Evolutionary conservation across 257 asterid genomes (phyloP).

Genomic region (Osmanthus fragrans): DNA sequence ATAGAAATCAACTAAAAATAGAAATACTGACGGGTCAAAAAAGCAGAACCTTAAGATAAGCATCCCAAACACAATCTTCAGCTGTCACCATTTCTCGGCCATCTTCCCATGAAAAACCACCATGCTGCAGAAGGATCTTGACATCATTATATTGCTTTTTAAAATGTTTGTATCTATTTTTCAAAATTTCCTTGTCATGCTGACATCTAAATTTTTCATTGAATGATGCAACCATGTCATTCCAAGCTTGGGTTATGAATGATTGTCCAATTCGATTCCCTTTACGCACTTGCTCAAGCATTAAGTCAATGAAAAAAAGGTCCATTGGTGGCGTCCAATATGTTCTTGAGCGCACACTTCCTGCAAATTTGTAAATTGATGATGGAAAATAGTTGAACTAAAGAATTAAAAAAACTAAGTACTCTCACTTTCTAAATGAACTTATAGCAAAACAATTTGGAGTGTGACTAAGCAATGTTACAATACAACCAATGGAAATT

Average conservation of each 20-base stretch:
- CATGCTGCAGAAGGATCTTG: slow-evolving; percentile 28
- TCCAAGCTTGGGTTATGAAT: slow-evolving; percentile 48
- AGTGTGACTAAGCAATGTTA: neutral
- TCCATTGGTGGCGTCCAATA: slow-evolving; percentile 53
- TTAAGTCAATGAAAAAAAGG: slow-evolving; percentile 35
- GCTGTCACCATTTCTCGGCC: slow-evolving; percentile 43
- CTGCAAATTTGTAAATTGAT: slow-evolving; percentile 27
- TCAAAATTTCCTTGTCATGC: slow-evolving; percentile 40
- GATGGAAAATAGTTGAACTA: neutral
- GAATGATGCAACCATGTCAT: slow-evolving; percentile 38
- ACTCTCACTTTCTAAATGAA: neutral
- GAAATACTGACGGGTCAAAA: neutral
- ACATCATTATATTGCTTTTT: slow-evolving; percentile 48
- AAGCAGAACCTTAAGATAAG: slow-evolving; percentile 33
- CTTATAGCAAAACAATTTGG: neutral
- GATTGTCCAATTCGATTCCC: slow-evolving; percentile 42
- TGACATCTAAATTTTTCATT: slow-evolving; percentile 36
- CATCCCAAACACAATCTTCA: slow-evolving; percentile 48
- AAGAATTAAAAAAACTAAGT: neutral
- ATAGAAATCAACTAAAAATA: neutral
- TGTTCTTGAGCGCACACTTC: slow-evolving; percentile 40
- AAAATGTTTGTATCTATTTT: slow-evolving; percentile 46
- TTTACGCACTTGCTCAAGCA: slow-evolving; percentile 40
- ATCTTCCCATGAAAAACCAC: slow-evolving; percentile 47
- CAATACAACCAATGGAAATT: neutral